These are phyloP conservation scores for Micromonas commoda DNA, from an alignment of 139 green algal species.

Conservation along the genomic window DNA sequence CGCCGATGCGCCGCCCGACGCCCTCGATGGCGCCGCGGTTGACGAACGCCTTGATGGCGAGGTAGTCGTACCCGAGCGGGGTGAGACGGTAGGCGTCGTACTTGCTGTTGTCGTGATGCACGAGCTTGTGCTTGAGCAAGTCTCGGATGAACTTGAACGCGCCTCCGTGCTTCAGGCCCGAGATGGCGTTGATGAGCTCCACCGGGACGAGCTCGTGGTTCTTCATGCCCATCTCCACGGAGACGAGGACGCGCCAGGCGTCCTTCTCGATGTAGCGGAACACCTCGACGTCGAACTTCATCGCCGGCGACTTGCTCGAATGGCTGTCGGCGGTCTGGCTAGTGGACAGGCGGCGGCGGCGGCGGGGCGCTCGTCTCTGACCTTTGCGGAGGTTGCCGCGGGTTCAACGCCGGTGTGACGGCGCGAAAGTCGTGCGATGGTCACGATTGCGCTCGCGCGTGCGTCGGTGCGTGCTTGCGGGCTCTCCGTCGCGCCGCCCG, in stretches of 20 bases:
- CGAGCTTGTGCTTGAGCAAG: slow-evolving; percentile 88
- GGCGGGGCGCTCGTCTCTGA: too few relatives aligned
- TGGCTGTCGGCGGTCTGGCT: not conserved
- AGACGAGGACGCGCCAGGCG: slow-evolving; percentile 88
- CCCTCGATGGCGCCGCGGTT: slow-evolving; percentile 66
- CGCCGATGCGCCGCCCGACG: slow-evolving; percentile 88
- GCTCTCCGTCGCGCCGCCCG: too few relatives aligned
- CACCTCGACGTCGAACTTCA: slow-evolving; percentile 97
- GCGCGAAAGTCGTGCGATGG: too few relatives aligned
- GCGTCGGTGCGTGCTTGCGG: too few relatives aligned
- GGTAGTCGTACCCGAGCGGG: slow-evolving; percentile 91
- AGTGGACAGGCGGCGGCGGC: too few relatives aligned
- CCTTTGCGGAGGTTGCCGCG: too few relatives aligned
- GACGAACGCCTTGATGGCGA: slow-evolving; percentile 83
- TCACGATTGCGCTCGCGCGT: too few relatives aligned
- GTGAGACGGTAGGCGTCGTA: slow-evolving; percentile 94
- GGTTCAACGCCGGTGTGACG: too few relatives aligned
- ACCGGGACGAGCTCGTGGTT: slow-evolving; percentile 96
- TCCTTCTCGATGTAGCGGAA: slow-evolving; percentile 90
- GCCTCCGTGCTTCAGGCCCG: slow-evolving; percentile 79
- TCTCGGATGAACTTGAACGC: slow-evolving; percentile 69
- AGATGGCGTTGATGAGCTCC: slow-evolving; percentile 77
- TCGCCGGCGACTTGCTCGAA: slow-evolving; percentile 35
- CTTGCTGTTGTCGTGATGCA: slow-evolving; percentile 87
- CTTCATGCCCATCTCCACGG: slow-evolving; percentile 95